These are phyloP conservation scores for Mycena latifolia DNA, from an alignment of 768 basidiomycete species.

Conservation along the genomic window DNA sequence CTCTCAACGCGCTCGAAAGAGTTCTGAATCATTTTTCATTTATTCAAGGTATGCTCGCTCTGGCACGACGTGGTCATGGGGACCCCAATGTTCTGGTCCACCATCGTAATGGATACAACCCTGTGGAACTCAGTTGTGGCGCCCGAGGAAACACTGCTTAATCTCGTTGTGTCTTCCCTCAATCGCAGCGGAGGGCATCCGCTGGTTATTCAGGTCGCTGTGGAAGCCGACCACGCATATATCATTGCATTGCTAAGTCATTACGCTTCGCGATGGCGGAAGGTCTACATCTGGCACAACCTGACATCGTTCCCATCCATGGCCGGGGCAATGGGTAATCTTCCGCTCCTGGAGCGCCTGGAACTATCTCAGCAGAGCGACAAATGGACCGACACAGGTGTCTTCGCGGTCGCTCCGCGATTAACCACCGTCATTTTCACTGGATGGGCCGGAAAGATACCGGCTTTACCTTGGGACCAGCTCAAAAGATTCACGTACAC, in stretches of 20 bases:
- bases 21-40: background rate
- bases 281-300: background rate
- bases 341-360: background rate
- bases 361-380: conserved; percentile 13
- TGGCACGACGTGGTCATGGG: conserved; percentile 3
- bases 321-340: background rate
- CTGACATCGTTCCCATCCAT: background rate
- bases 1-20: too few relatives aligned
- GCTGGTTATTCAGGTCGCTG: conserved; percentile 4
- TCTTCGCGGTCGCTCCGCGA: conserved; percentile 11
- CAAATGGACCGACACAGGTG: conserved; percentile 5
- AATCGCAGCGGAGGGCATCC: conserved; percentile 3
- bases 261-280: background rate
- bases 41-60: conserved; percentile 4
- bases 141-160: too few relatives aligned
- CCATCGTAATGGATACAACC: background rate
- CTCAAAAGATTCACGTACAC: background rate
- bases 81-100: background rate
- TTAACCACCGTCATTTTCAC: conserved; percentile 1
- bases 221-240: background rate
- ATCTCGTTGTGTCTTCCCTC: background rate
- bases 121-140: background rate
- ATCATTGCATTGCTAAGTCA: too few relatives aligned
- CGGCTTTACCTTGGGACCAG: conserved; percentile 16
- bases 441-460: background rate